Percentiles rank a stretch among this genome's conserved stretches.
These are phyloP conservation scores for Verticillium klebahnii DNA, from an alignment of 2,329 filamentous ascomycete genomes.

Conservation along the genomic window DNA sequence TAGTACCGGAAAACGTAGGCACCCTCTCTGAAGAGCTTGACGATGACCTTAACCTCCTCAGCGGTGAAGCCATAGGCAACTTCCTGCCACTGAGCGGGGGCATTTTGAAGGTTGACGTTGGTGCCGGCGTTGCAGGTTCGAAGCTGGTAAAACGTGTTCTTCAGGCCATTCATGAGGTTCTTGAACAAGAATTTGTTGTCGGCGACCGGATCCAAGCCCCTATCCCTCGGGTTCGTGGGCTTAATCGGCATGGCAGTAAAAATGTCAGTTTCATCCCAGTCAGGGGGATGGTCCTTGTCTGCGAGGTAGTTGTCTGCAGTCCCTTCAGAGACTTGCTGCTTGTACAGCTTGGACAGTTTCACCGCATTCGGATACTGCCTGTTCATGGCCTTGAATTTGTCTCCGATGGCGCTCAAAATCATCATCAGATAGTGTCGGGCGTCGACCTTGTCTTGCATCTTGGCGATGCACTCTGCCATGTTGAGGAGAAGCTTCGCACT, in stretches of 20 bases:
- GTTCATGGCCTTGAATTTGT: constrained; percentile 99
- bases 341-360: constrained; percentile 78
- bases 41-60: constrained; percentile 93
- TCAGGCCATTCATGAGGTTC: constrained; percentile 90
- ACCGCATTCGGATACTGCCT: constrained; percentile 91
- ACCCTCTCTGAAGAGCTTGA: constrained; percentile 95
- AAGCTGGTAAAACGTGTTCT: constrained; percentile 94
- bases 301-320: constrained; percentile 76
- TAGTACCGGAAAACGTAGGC: constrained; percentile 97
- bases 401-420: constrained; percentile 95
- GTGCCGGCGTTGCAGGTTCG: constrained; percentile 78
- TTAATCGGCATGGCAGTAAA: constrained; percentile 96
- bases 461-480: constrained; percentile 97
- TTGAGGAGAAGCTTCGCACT: constrained; percentile 95
- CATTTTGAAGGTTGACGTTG: constrained; percentile 67
- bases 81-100: constrained; percentile 88
- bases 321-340: constrained; percentile 60
- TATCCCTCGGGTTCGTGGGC: constrained; percentile 83
- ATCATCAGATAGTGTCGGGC: constrained; percentile 94
- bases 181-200: constrained; percentile 99
- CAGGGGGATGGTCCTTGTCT: constrained; percentile 73
- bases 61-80: constrained; percentile 95
- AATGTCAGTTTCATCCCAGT: constrained; percentile 98
- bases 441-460: constrained; percentile 87
- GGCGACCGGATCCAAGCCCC: constrained; percentile 81